Base-by-base conservation (phyloP, 805 yeast genomes). In the Jamesozyma jinghongensis region DNA sequence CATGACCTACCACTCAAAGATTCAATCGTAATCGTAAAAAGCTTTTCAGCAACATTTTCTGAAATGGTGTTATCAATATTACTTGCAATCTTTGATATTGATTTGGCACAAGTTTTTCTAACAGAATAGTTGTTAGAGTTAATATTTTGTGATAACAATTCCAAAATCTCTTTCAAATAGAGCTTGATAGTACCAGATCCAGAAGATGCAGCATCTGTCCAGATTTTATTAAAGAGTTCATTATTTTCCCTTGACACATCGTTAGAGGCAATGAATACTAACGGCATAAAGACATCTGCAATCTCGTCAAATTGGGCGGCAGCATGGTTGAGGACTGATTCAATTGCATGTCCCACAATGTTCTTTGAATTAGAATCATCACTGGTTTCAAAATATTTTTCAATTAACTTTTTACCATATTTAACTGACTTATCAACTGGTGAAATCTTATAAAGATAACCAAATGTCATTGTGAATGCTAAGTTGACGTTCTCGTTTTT, bases 131-230 rank as follows among this genome's bases (percentile, higher is more conserved):
- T 71, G 29, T 67, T 73, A 2, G 87, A 78, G 2, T 57, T 54
- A 36, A 87, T 67, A 44, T 81, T 63, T 2, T 50, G 52, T 25
- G 68, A 65, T 17, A 77, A 69, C 17, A 85, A 53, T 0, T 54
- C 61, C 18, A 79, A 58, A 32, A 92, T 85, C 48, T 90, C 97
- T 11, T 63, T 57, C 30, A 83, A 61, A 50, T 86, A 86, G 1
- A 86, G 63, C 48, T 73, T 75, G 13, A 86, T 67, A 0, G 94
- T 79, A 29, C 77, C 81, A 17, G 69, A 61, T 6, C 86, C 85
- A 1, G 94, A 88, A 11, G 83, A 71, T 3, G 90, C 75, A 38
- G 77, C 75, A 50, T 85, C 94, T 8, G 72, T 67, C 96, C 97
- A 90, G 34, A 75, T 81, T 26, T 68, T 68, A 10, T 70, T 76